A percentile compares a stretch with the other conserved stretches of the same genome.
phyloP scores from a whole-genome alignment of 495 filamentous ascomycete genomes.

The Trichoderma orchidacearum region DNA sequence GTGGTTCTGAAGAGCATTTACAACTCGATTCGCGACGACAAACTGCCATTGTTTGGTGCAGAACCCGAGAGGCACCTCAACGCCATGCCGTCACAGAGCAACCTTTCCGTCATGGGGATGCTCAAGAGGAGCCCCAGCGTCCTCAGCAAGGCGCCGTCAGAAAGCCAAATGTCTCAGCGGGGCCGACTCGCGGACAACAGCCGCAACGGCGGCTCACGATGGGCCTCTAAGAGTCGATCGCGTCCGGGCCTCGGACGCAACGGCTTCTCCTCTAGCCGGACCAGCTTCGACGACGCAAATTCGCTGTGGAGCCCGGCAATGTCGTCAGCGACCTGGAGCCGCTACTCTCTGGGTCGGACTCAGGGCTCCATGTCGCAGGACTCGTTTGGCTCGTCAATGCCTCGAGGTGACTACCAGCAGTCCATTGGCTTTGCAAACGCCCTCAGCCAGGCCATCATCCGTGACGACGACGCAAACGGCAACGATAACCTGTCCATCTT shows the following conservation, averaged over 20 bases:
- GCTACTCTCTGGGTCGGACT: slow-evolving; percentile 77
- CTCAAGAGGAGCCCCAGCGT: slow-evolving; percentile 81
- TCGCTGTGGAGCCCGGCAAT: slow-evolving; percentile 86
- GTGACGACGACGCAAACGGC: slow-evolving; percentile 62
- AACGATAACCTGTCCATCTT: slow-evolving; percentile 33
- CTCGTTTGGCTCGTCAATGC: slow-evolving; percentile 67
- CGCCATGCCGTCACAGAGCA: slow-evolving; percentile 25
- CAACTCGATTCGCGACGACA: slow-evolving; percentile 70
- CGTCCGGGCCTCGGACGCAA: slow-evolving; percentile 70
- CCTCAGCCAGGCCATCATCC: slow-evolving; percentile 89
- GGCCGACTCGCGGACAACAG: slow-evolving; percentile 56
- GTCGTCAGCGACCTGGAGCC: slow-evolving; percentile 68
- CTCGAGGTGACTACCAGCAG: slow-evolving; percentile 77
- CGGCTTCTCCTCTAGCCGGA: slow-evolving; percentile 79
- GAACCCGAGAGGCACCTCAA: slow-evolving; percentile 24
- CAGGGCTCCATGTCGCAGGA: slow-evolving; percentile 85
- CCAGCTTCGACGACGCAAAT: slow-evolving; percentile 80
- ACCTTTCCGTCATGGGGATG: slow-evolving; percentile 45
- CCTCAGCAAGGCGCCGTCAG: slow-evolving; percentile 73
- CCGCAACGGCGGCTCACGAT: slow-evolving; percentile 47
- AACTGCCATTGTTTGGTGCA: slow-evolving; percentile 67
- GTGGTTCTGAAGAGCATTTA: slow-evolving; percentile 86
- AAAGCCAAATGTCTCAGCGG: slow-evolving; percentile 55
- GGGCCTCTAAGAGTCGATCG: slow-evolving; percentile 75
- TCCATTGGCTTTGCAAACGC: slow-evolving; percentile 97